phyloP scores from a whole-genome alignment of 208 protist genomes.

The Crithidia bombi region DNA sequence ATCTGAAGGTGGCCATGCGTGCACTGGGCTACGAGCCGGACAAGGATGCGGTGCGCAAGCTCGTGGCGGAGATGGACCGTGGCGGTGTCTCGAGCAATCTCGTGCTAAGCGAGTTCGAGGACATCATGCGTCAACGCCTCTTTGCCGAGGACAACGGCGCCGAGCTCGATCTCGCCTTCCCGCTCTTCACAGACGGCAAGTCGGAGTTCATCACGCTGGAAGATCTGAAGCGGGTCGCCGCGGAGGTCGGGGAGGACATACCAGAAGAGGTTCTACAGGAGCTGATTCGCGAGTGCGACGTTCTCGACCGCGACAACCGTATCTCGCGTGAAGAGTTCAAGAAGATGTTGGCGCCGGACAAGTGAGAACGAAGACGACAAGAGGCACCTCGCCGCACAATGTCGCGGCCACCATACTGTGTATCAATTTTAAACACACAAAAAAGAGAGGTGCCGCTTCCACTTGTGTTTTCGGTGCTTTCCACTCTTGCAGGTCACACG shows the following conservation, averaged over 20 bases:
- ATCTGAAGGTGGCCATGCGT: slow-evolving; percentile 94
- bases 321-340: slow-evolving; percentile 96
- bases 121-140: slow-evolving; percentile 92
- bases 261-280: slow-evolving; percentile 95
- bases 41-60: slow-evolving; percentile 90
- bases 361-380: slow-evolving; percentile 10
- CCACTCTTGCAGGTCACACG: no score
- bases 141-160: slow-evolving; percentile 89
- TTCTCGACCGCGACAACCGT: slow-evolving; percentile 92
- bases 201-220: slow-evolving; percentile 96
- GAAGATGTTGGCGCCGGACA: slow-evolving; percentile 86
- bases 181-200: slow-evolving; percentile 94
- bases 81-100: slow-evolving; percentile 92
- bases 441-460: no score
- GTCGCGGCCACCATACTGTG: no score
- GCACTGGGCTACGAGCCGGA: slow-evolving; percentile 96
- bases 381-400: no score
- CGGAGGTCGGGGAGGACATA: slow-evolving; percentile 95
- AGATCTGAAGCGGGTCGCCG: slow-evolving; percentile 95
- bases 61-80: slow-evolving; percentile 94
- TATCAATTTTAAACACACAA: no score
- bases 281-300: slow-evolving; percentile 96
- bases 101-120: slow-evolving; percentile 88
- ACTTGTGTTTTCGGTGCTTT: no score
- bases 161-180: slow-evolving; percentile 94